Conservation (phyloP, 495 filamentous ascomycete genomes). For the Antarctomyces pellizariae region DNA sequence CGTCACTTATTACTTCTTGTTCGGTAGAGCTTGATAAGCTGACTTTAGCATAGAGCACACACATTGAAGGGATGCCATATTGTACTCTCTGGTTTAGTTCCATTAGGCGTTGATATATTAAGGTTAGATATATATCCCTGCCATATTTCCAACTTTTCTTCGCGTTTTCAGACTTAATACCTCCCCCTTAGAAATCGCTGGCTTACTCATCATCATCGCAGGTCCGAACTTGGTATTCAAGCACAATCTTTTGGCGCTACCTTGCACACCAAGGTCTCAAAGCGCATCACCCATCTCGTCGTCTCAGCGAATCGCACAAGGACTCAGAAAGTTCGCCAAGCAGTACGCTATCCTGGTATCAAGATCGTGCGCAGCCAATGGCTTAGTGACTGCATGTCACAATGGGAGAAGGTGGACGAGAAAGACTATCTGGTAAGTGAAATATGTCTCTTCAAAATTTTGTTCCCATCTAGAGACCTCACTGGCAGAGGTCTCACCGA, state of each 20-base stretch:
- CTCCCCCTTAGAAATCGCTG: constrained; percentile 5
- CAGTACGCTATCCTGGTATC: constrained; percentile 42
- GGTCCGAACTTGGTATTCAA: constrained; percentile 65
- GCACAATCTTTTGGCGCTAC: constrained; percentile 64
- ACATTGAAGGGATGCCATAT: constrained; percentile 47
- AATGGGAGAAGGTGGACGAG: constrained; percentile 58
- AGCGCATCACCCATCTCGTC: constrained; percentile 27
- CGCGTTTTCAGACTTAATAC: constrained; percentile 2
- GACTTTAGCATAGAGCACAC: constrained; percentile 11
- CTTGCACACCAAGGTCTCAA: constrained; percentile 28
- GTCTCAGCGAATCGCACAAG: constrained; percentile 35
- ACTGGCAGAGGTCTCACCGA: no score
- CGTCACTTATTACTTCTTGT: constrained; percentile 1
- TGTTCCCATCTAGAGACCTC: constrained; percentile 6
- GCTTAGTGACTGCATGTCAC: constrained; percentile 58
- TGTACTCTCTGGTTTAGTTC: constrained; percentile 76
- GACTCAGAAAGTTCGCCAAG: constrained; percentile 75
- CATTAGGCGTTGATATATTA: constrained; percentile 49
- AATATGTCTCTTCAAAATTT: not conserved
- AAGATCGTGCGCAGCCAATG: constrained; percentile 81
- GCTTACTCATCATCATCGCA: constrained; percentile 13
- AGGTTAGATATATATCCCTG: no score
- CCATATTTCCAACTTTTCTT: constrained; percentile 7
- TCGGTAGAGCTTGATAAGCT: constrained; percentile 2
- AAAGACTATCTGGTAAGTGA: constrained; percentile 33